phyloP scores from a whole-genome alignment of 148 eudicot species.

The Persicaria tinctoria region DNA sequence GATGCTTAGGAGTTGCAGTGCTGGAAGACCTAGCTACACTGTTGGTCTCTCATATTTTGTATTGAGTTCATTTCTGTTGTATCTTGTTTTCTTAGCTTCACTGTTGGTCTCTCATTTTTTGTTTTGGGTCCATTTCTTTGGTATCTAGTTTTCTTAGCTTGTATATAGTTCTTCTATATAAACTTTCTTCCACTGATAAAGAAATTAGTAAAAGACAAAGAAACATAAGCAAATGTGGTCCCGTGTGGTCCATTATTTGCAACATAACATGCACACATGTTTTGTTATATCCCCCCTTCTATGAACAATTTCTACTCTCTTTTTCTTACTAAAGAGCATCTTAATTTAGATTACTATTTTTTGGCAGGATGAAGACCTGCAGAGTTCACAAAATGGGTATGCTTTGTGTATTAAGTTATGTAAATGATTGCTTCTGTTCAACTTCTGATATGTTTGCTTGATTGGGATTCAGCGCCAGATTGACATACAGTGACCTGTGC shows the following conservation, averaged over 20 bases:
- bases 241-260: not conserved
- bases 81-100: not conserved
- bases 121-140: not conserved
- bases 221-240: not conserved
- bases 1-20: not conserved
- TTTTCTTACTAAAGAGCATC: slow-evolving; percentile 13
- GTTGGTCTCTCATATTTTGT: not conserved
- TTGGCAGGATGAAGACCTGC: slow-evolving; percentile 61
- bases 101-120: not conserved
- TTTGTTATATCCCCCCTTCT: not conserved
- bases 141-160: not conserved
- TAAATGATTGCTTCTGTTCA: slow-evolving; percentile 12
- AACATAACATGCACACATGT: not conserved
- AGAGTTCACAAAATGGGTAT: slow-evolving; percentile 43
- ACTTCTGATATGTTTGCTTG: slow-evolving; percentile 26
- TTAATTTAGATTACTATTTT: slow-evolving; percentile 25
- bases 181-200: too few species aligned
- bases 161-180: not conserved
- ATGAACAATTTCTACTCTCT: slow-evolving; percentile 9
- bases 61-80: not conserved
- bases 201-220: not conserved
- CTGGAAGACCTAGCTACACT: too few species aligned
- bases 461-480: slow-evolving; percentile 44
- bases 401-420: slow-evolving; percentile 10
- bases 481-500: slow-evolving; percentile 95